Base-by-base conservation (phyloP, 495 filamentous ascomycete species). In the Penicillium atrosanguineum region DNA sequence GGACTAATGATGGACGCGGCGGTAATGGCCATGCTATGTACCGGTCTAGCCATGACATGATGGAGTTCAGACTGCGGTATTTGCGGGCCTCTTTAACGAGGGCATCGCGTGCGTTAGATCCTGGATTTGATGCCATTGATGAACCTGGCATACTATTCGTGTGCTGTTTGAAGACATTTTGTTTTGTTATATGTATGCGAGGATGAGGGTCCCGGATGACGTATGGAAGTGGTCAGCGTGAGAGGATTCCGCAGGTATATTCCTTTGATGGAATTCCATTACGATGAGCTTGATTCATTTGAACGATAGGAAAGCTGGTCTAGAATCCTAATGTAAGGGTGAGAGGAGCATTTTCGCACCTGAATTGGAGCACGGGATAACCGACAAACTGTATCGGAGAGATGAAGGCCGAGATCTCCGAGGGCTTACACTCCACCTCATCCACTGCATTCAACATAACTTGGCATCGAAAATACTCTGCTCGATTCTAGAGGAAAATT, bases 21-120 rank as follows among this genome's bases (percentile, higher is more conserved):
- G 62, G 62, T 4, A 57, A 48, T 3, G 59, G 62, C 18, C 28
- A 55, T 1, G 59, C 59, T 36, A 65, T 36, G 47, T 57, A 56
- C 21, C 62, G 48, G 50, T 65, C 62, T 19, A 62, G 47, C 42
- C 50, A 46, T 50, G 62, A 65, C 31, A 62, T 6, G 14, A 65
- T 31, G 6, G 12, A 37, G 23, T 48, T 29, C 16, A 56, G 31
- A 26, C 47, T 51, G 37, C 62, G 62, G 53, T 59, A 58, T 18
- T 50, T 49, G 15, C 25, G 34, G 6, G 62, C 59, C 39, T 46
- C 50, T 46, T 52, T 52, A 34, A 26, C 20, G 26, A 62, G 59
- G 15, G 34, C 4, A 4, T 44, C 8, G 20, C 56, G 53, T 2
- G 53, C 29, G 9, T 40, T 23, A 9, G 41, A 9, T 2, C 9